Conservation (phyloP, 345 rosid genomes). For the Populus davidiana region DNA sequence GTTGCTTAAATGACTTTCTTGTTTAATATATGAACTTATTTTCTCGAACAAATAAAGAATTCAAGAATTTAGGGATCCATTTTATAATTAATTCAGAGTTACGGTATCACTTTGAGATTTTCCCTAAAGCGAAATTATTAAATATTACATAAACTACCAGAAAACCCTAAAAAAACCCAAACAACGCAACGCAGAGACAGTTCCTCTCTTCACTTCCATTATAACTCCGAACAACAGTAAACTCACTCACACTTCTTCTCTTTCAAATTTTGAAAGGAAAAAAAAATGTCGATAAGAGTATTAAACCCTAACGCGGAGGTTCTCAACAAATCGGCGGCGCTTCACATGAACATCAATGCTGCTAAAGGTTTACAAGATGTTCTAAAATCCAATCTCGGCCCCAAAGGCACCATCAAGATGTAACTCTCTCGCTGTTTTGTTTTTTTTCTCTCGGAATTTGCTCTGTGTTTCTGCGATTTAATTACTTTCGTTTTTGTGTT, state of each 20-base stretch:
- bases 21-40: no score
- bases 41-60: no score
- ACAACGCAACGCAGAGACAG: background rate
- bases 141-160: background rate
- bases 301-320: conserved; percentile 97
- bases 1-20: no score
- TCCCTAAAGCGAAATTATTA: no score
- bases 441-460: background rate
- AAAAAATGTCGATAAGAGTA: conserved; percentile 78
- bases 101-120: no score
- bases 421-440: conserved; percentile 6
- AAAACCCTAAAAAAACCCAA: background rate
- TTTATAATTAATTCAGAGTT: no score
- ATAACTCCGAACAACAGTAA: background rate
- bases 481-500: background rate
- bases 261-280: background rate
- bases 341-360: conserved; percentile 97
- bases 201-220: background rate
- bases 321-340: conserved; percentile 95
- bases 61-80: no score
- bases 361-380: conserved; percentile 97
- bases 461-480: background rate
- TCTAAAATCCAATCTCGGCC: conserved; percentile 89
- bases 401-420: conserved; percentile 99
- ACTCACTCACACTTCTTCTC: background rate